These are phyloP conservation scores for Heterobasidion parviporum DNA, from an alignment of 1,284 basidiomycete species.

Conservation along the genomic window DNA sequence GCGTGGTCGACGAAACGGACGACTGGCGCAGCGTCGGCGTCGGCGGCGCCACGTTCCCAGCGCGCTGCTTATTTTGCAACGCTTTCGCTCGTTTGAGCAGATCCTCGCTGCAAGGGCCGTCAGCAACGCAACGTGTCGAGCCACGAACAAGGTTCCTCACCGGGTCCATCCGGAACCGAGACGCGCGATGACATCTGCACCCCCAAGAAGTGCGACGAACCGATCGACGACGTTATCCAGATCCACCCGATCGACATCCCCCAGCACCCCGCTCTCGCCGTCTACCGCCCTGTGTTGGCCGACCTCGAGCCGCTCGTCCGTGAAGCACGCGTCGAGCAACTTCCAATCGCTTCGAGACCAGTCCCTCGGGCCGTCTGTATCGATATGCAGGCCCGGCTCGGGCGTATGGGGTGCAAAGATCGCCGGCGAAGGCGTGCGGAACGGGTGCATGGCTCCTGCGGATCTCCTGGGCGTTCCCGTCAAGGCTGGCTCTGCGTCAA, in stretches of 20 bases:
- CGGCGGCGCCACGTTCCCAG: constrained; percentile 48
- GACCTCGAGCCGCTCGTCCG: constrained; percentile 51
- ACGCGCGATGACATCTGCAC: constrained; percentile 24
- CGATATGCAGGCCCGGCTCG: constrained; percentile 4
- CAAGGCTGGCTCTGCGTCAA: too few relatives aligned
- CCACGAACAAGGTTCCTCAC: constrained; percentile 25
- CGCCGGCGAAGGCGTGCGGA: constrained; percentile 12
- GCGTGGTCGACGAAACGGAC: constrained; percentile 10
- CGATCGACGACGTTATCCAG: constrained; percentile 47
- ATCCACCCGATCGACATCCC: constrained; percentile 39
- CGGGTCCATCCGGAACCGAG: constrained; percentile 44
- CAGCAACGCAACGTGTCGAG: constrained; percentile 1
- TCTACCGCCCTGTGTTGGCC: constrained; percentile 22
- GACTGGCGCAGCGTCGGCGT: constrained; percentile 20
- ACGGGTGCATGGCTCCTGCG: constrained; percentile 5
- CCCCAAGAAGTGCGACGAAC: constrained; percentile 41
- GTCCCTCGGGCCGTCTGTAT: constrained; percentile 18
- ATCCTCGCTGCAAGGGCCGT: constrained; percentile 32
- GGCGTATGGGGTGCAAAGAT: constrained; percentile 5
- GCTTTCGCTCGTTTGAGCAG: constrained; percentile 46
- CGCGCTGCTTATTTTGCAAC: constrained; percentile 53
- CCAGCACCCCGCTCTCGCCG: constrained; percentile 27
- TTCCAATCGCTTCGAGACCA: constrained; percentile 75
- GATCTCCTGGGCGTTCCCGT: not conserved
- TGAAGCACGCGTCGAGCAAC: constrained; percentile 66